These are phyloP conservation scores for Mycena rebaudengoi DNA, from an alignment of 768 basidiomycete genomes.

Conservation along the genomic window DNA sequence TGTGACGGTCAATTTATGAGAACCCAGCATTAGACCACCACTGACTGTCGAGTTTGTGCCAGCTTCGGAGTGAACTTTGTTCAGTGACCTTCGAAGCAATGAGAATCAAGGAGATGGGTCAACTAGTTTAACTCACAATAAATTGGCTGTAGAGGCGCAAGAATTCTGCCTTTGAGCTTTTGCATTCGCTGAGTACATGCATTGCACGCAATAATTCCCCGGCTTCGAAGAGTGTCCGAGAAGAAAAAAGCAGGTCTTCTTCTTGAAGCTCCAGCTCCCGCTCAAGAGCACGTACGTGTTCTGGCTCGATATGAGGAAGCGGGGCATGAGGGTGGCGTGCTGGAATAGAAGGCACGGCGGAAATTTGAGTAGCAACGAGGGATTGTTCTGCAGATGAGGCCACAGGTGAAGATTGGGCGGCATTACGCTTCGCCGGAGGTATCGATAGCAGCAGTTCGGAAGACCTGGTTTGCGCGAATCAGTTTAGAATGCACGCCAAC, in stretches of 20 bases:
- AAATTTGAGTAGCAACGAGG: conserved; percentile 27
- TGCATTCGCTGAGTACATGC: conserved; percentile 69
- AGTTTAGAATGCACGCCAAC: conserved; percentile 21
- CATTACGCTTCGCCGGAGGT: conserved; percentile 45
- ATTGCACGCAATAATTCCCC: conserved; percentile 83
- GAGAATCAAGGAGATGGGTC: conserved; percentile 8
- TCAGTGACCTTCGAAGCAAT: conserved; percentile 72
- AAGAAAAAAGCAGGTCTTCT: conserved; percentile 76
- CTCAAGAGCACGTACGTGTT: conserved; percentile 48
- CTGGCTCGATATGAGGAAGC: conserved; percentile 37
- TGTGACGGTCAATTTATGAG: conserved; percentile 1
- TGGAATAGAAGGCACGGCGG: conserved; percentile 25
- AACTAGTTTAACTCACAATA: conserved; percentile 74
- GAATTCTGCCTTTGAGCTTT: conserved; percentile 78
- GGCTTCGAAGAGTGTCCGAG: conserved; percentile 75
- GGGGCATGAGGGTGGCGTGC: conserved; percentile 49
- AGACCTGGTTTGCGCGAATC: conserved; percentile 57
- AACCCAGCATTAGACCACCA: conserved; percentile 13
- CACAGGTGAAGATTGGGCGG: conserved; percentile 43
- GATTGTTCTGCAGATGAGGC: conserved; percentile 36
- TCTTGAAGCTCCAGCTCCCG: conserved; percentile 65
- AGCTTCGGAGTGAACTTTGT: conserved; percentile 81
- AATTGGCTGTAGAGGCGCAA: conserved; percentile 83
- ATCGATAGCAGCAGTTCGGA: conserved; percentile 65
- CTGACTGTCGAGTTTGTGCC: conserved; percentile 85